phyloP scores from a whole-genome alignment of 495 filamentous ascomycete genomes.

The Pyrenula aspistea region DNA sequence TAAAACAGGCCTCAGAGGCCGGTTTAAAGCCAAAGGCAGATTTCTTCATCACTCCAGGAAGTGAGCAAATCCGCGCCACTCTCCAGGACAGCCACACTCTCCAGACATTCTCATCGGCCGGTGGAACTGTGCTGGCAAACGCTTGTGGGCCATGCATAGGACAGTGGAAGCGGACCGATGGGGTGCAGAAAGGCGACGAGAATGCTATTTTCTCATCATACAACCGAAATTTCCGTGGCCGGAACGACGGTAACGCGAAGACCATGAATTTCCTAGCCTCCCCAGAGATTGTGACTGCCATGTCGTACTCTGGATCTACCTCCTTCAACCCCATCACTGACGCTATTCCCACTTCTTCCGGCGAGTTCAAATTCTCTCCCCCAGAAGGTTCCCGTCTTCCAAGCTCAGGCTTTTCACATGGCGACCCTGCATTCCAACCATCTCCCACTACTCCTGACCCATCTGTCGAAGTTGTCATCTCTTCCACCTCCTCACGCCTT shows the following conservation, averaged over 20 bases:
- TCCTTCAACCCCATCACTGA: constrained; percentile 97
- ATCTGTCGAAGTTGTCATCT: constrained; percentile 54
- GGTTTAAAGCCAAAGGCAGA: constrained; percentile 79
- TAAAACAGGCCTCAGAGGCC: constrained; percentile 77
- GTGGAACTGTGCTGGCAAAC: constrained; percentile 84
- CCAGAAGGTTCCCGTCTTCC: constrained; percentile 73
- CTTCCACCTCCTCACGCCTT: constrained; percentile 75
- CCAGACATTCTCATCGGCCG: constrained; percentile 73
- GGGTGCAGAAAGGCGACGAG: constrained; percentile 63
- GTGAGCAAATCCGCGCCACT: constrained; percentile 92
- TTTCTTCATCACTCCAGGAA: constrained; percentile 93
- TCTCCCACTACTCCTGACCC: constrained; percentile 57
- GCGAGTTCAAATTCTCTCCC: constrained; percentile 78
- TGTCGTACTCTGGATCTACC: constrained; percentile 83
- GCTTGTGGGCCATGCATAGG: constrained; percentile 94
- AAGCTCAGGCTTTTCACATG: constrained; percentile 61
- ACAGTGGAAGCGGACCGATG: constrained; percentile 90
- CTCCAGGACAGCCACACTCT: constrained; percentile 78
- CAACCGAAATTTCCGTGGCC: constrained; percentile 95
- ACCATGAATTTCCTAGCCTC: constrained; percentile 99
- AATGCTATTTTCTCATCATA: constrained; percentile 97
- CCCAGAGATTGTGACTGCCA: constrained; percentile 90
- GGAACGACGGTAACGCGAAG: constrained; percentile 88
- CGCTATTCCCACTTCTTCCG: constrained; percentile 66
- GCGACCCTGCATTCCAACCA: constrained; percentile 65